Evolutionary conservation across 805 yeast genomes (phyloP).

Genomic region (Candida manassasensis): DNA sequence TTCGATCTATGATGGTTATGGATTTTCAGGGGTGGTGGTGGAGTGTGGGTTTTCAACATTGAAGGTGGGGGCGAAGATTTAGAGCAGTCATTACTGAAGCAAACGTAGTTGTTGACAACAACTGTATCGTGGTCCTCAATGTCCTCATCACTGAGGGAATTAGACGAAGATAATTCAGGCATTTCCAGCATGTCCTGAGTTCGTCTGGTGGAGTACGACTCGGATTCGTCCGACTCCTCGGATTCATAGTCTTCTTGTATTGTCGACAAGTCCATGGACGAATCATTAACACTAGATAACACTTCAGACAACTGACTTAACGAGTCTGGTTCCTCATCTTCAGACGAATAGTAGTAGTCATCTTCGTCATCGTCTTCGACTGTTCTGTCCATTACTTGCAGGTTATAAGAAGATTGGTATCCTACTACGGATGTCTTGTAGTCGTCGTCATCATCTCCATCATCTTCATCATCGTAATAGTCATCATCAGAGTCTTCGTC

Average conservation of each 20-base stretch:
- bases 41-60: not conserved
- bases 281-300: not conserved
- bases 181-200: constrained; percentile 2
- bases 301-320: constrained; percentile 1
- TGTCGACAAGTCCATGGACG: not conserved
- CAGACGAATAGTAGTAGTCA: not conserved
- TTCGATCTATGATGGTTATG: constrained; percentile 1
- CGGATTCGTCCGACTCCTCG: not conserved
- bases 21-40: not conserved
- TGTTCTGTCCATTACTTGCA: not conserved
- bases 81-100: not conserved
- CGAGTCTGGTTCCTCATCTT: not conserved
- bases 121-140: not conserved
- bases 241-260: not conserved
- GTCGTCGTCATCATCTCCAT: constrained; percentile 8
- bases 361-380: constrained; percentile 4
- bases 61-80: not conserved
- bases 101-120: not conserved
- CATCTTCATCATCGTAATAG: constrained; percentile 9
- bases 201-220: not conserved
- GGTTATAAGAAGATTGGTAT: not conserved
- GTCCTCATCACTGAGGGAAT: constrained; percentile 7
- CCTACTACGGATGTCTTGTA: constrained; percentile 3
- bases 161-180: constrained; percentile 9
- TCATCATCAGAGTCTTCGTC: constrained; percentile 24